Evolutionary conservation across 2,329 filamentous ascomycete species (phyloP).

Genomic region (Fusarium sp.): DNA sequence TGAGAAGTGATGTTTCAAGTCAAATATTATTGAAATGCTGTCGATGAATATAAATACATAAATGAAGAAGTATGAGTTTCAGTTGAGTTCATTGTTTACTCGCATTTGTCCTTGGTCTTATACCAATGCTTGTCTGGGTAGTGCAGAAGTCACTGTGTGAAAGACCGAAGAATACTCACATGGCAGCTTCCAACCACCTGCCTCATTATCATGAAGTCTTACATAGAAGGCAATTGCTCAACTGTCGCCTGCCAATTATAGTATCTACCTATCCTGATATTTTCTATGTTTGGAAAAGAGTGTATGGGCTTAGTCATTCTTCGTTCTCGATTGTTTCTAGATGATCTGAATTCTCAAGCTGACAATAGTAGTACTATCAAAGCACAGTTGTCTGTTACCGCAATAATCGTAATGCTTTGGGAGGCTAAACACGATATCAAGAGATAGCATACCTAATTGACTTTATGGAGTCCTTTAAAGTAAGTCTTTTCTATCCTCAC

Average conservation of each 20-base stretch:
- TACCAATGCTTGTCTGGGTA: neutral
- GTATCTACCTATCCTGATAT: neutral
- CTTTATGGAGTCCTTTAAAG: neutral
- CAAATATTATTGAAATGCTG: neutral
- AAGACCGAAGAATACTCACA: neutral
- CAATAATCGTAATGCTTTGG: neutral
- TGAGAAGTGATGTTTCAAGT: neutral
- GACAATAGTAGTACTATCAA: neutral
- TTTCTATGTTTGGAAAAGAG: neutral
- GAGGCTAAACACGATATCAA: neutral
- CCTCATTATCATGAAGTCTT: neutral
- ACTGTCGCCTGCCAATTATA: neutral
- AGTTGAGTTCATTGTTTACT: neutral
- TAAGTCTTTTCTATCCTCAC: neutral
- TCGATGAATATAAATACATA: neutral
- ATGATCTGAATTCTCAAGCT: neutral
- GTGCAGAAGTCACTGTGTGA: neutral
- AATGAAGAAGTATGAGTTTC: neutral
- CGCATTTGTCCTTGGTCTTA: fast-evolving
- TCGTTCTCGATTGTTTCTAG: neutral
- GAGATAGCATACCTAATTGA: neutral
- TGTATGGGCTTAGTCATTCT: neutral
- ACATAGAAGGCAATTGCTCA: neutral
- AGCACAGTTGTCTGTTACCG: no score
- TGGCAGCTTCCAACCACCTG: neutral